Evolutionary conservation across 495 filamentous ascomycete species (phyloP).

Genomic region (Daldinia concentrica): DNA sequence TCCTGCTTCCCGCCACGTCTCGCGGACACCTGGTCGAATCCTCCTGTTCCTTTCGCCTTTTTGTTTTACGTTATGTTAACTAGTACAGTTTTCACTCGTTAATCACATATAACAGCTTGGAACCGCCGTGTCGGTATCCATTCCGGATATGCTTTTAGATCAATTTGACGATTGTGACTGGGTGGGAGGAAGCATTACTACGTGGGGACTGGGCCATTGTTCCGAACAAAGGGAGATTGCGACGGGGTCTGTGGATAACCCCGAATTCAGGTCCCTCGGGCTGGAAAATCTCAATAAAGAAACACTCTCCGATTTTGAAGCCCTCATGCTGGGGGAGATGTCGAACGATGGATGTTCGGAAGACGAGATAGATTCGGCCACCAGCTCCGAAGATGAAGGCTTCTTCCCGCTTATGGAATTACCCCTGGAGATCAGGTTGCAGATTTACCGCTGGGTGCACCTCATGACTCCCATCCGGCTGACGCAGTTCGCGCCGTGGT

Average conservation of each 20-base stretch:
- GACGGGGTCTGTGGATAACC: neutral
- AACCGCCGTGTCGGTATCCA: neutral
- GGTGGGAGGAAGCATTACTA: constrained; percentile 43
- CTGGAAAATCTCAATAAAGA: constrained; percentile 24
- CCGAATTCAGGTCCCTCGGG: neutral
- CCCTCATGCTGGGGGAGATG: constrained; percentile 43
- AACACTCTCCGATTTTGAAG: constrained; percentile 37
- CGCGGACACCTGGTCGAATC: constrained; percentile 4
- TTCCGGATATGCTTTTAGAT: constrained; percentile 36
- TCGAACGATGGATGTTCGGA: constrained; percentile 38
- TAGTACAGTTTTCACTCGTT: neutral
- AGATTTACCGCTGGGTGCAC: constrained; percentile 49
- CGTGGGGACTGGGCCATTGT: constrained; percentile 10
- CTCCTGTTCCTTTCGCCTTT: neutral
- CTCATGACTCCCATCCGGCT: constrained; percentile 37
- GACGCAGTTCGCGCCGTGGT: constrained; percentile 41
- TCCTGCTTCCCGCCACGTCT: constrained; percentile 2
- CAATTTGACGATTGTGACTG: constrained; percentile 52
- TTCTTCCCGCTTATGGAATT: constrained; percentile 44
- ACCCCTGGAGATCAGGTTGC: constrained; percentile 48
- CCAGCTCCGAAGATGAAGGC: constrained; percentile 33
- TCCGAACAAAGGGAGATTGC: neutral
- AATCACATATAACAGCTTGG: neutral
- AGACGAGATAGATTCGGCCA: constrained; percentile 26
- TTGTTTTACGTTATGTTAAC: neutral